Percentiles rank a stretch among this genome's conserved stretches.
These are phyloP conservation scores for Geranium brycei DNA, from an alignment of 345 rosid genomes.

Conservation along the genomic window DNA sequence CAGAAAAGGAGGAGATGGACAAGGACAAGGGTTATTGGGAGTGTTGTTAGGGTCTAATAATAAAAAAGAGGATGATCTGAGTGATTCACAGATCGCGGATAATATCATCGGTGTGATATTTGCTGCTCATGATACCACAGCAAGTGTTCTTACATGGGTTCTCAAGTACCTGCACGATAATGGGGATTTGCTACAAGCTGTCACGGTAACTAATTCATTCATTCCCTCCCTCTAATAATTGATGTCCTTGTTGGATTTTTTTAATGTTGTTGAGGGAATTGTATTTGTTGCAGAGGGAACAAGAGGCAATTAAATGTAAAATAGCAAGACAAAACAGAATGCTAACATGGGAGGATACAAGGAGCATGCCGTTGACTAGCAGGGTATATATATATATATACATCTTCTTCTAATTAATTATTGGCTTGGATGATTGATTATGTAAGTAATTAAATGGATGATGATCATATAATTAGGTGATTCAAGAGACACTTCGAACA, in stretches of 20 bases:
- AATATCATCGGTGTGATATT: slow-evolving; percentile 86
- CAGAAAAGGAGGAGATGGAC: background rate
- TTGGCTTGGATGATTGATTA: background rate
- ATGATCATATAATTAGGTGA: slow-evolving; percentile 38
- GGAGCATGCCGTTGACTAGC: slow-evolving; percentile 72
- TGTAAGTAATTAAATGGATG: background rate
- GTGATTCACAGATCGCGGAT: slow-evolving; percentile 78
- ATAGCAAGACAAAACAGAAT: slow-evolving; percentile 34
- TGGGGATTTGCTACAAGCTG: slow-evolving; percentile 39
- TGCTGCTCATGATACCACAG: slow-evolving; percentile 95
- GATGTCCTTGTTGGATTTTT: no score
- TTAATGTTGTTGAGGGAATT: no score
- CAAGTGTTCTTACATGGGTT: slow-evolving; percentile 74
- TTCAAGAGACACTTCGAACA: slow-evolving; percentile 79
- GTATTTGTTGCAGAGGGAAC: slow-evolving; percentile 46
- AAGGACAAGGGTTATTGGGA: slow-evolving; percentile 50
- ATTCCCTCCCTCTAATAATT: no score
- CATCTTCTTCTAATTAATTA: no score
- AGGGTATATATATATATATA: slow-evolving; percentile 32
- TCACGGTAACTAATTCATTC: slow-evolving; percentile 28
- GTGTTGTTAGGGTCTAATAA: slow-evolving; percentile 41
- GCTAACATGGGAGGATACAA: slow-evolving; percentile 83
- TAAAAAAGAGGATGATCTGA: slow-evolving; percentile 28
- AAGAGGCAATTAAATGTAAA: slow-evolving; percentile 37
- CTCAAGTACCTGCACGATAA: slow-evolving; percentile 78